Evolutionary conservation across 768 basidiomycete genomes (phyloP).

Genomic region (Auriscalpium orientale): DNA sequence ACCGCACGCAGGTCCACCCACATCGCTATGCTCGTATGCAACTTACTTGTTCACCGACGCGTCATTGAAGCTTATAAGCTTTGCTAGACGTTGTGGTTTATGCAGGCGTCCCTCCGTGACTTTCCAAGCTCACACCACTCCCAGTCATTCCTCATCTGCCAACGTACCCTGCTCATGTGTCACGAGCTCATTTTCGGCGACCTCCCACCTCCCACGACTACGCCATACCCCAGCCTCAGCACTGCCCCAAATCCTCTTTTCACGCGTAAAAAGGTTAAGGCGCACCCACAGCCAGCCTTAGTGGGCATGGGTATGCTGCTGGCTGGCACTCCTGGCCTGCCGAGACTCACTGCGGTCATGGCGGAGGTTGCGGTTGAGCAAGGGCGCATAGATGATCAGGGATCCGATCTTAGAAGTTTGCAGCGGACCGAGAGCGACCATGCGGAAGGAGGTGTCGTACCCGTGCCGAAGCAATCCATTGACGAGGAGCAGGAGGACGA

Average conservation of each 20-base stretch:
- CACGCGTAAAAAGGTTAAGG: constrained; percentile 57
- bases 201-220: constrained; percentile 53
- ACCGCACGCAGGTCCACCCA: constrained; percentile 87
- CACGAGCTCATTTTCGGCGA: constrained; percentile 97
- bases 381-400: constrained; percentile 68
- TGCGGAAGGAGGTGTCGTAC: constrained; percentile 14
- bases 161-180: constrained; percentile 82
- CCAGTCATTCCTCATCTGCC: constrained; percentile 82
- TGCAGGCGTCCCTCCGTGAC: constrained; percentile 92
- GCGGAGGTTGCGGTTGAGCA: constrained; percentile 87
- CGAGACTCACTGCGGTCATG: constrained; percentile 59
- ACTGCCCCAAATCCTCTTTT: constrained; percentile 43
- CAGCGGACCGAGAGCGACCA: constrained; percentile 40
- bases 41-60: constrained; percentile 12
- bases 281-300: constrained; percentile 64
- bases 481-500: constrained; percentile 41
- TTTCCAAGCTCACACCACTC: constrained; percentile 55
- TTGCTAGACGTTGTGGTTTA: constrained; percentile 89
- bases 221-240: constrained; percentile 60
- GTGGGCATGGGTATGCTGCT: constrained; percentile 81
- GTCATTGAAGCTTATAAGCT: constrained; percentile 6
- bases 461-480: constrained; percentile 17
- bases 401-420: constrained; percentile 39
- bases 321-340: constrained; percentile 73
- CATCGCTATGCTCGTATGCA: constrained; percentile 87